phyloP scores from a whole-genome alignment of 2,329 filamentous ascomycete genomes.

The Scleromitrula shiraiana region DNA sequence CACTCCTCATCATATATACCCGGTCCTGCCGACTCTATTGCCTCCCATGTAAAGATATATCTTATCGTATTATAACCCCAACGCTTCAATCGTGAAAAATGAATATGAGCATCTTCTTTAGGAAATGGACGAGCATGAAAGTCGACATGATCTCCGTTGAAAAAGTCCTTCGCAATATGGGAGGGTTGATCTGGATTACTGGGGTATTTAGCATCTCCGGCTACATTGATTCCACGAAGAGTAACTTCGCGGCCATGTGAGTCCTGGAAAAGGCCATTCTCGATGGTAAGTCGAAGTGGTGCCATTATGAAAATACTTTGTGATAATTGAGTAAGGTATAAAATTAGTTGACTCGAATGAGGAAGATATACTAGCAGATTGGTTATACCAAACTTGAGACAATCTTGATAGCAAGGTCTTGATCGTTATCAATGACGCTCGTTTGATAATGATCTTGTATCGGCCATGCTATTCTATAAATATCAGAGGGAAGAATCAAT shows the following conservation, averaged over 20 bases:
- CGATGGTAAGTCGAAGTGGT: slow-evolving; percentile 69
- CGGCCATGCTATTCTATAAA: no score
- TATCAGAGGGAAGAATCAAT: no score
- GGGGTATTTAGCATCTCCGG: slow-evolving; percentile 84
- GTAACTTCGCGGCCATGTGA: slow-evolving; percentile 73
- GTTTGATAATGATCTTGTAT: background rate
- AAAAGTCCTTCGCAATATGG: slow-evolving; percentile 71
- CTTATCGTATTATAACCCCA: slow-evolving; percentile 95
- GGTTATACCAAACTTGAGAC: background rate
- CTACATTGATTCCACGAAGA: slow-evolving; percentile 88
- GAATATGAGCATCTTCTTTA: slow-evolving; percentile 70
- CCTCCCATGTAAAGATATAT: slow-evolving; percentile 98
- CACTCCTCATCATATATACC: slow-evolving; percentile 90
- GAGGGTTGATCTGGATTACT: slow-evolving; percentile 75
- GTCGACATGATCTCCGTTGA: slow-evolving; percentile 83
- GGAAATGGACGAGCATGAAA: slow-evolving; percentile 84
- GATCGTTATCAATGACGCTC: background rate
- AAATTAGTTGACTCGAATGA: no score
- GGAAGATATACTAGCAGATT: background rate
- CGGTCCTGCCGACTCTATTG: slow-evolving; percentile 87
- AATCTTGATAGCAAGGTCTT: background rate
- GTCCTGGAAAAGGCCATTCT: slow-evolving; percentile 81
- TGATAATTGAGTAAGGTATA: no score
- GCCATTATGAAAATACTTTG: slow-evolving; percentile 46
- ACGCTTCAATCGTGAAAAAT: slow-evolving; percentile 77